phyloP scores from a whole-genome alignment of 257 asterid genomes.

The Anisodus tanguticus region DNA sequence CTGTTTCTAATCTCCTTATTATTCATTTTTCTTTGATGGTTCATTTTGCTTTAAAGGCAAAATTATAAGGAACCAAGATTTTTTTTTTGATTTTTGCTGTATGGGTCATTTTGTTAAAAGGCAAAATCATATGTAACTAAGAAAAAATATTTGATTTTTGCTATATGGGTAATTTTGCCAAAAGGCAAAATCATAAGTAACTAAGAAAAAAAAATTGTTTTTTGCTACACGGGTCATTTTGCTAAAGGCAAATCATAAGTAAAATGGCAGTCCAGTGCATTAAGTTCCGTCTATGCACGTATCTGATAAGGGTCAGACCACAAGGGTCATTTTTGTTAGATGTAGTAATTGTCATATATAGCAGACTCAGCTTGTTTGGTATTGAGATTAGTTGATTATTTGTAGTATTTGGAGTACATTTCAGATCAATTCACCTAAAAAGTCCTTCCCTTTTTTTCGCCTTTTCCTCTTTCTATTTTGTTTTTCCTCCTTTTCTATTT shows the following conservation, averaged over 20 bases:
- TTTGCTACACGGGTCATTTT: background rate
- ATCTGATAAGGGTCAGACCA: too few relatives aligned
- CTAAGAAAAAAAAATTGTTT: background rate
- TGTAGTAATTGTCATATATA: background rate
- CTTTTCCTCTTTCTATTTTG: background rate
- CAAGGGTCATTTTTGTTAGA: too few relatives aligned
- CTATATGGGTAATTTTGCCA: background rate
- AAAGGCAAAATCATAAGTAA: background rate
- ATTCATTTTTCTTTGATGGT: background rate
- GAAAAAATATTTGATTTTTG: background rate
- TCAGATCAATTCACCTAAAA: conserved; percentile 18
- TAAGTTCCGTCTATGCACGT: too few relatives aligned
- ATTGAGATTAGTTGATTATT: conserved; percentile 13
- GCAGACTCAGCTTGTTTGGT: background rate
- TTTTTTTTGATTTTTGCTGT: background rate
- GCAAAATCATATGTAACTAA: background rate
- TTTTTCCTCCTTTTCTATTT: too few relatives aligned
- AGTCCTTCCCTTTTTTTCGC: background rate
- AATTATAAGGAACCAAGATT: background rate
- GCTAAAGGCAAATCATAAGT: background rate
- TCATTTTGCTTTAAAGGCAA: background rate
- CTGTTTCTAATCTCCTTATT: background rate
- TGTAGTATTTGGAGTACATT: background rate
- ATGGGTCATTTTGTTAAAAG: background rate
- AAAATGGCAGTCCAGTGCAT: too few relatives aligned